Conservation (phyloP, 1,284 basidiomycete species). For the Ustilago bromivora region DNA sequence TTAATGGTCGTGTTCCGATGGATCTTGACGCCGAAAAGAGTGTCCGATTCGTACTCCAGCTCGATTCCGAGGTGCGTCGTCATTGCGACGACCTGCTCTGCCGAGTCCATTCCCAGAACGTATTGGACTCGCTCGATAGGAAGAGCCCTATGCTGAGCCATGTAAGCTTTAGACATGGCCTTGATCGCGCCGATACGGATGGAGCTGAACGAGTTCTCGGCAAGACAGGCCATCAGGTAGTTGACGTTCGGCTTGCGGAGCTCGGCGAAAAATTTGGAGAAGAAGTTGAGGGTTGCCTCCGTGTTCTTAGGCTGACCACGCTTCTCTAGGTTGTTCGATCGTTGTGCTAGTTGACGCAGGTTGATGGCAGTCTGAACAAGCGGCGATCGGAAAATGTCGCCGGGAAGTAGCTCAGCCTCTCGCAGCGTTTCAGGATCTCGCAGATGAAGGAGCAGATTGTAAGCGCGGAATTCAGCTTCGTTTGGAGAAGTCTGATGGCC, state of each 20-base stretch:
- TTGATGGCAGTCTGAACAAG: slow-evolving; percentile 84
- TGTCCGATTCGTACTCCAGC: slow-evolving; percentile 54
- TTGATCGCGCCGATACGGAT: slow-evolving; percentile 73
- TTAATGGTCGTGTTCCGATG: slow-evolving; percentile 73
- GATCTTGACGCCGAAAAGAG: slow-evolving; percentile 24
- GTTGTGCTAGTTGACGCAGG: slow-evolving; percentile 84
- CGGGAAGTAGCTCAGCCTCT: slow-evolving; percentile 79
- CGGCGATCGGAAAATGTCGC: slow-evolving; percentile 78
- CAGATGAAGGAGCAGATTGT: slow-evolving; percentile 90
- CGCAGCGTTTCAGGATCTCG: slow-evolving; percentile 84
- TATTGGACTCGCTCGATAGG: slow-evolving; percentile 48
- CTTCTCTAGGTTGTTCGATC: slow-evolving; percentile 76
- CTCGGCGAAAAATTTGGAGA: slow-evolving; percentile 75
- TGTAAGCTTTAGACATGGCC: slow-evolving; percentile 72
- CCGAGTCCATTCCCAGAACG: slow-evolving; percentile 54
- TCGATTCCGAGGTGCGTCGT: slow-evolving; percentile 69
- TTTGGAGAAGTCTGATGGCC: slow-evolving; percentile 77
- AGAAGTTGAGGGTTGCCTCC: slow-evolving; percentile 73
- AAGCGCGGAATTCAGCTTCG: slow-evolving; percentile 95
- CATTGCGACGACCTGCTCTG: slow-evolving; percentile 60
- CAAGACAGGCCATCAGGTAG: slow-evolving; percentile 73
- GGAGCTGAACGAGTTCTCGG: slow-evolving; percentile 73
- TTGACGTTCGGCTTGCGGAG: slow-evolving; percentile 69
- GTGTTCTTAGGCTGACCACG: slow-evolving; percentile 71
- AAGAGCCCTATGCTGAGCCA: slow-evolving; percentile 67